Percentiles rank a stretch among this genome's conserved stretches.
Conservation (phyloP, 1,139 yeast species). For the Zhuliangozyma blackwelliae region DNA sequence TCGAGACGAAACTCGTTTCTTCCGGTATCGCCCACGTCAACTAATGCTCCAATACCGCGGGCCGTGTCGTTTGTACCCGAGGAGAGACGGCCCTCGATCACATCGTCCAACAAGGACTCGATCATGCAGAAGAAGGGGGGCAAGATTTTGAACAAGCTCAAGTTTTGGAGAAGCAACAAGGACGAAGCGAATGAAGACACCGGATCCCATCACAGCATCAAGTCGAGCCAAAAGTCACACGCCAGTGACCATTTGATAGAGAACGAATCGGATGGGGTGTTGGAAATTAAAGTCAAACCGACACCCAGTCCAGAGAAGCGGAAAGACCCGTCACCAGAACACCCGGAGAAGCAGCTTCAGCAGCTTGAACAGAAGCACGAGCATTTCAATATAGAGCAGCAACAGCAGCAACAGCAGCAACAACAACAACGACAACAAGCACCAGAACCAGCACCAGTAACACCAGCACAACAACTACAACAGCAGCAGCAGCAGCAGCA, state of each 20-base stretch:
- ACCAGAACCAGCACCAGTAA: background rate
- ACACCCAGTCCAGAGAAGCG: slow-evolving; percentile 4
- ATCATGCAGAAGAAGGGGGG: slow-evolving; percentile 17
- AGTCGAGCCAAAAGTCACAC: slow-evolving; percentile 5
- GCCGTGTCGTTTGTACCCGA: slow-evolving; percentile 35
- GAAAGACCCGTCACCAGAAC: background rate
- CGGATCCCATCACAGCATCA: slow-evolving; percentile 6
- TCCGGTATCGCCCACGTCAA: slow-evolving; percentile 7
- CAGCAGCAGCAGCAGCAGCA: no score
- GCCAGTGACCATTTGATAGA: background rate
- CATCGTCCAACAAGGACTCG: slow-evolving; percentile 11
- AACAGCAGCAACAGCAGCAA: background rate
- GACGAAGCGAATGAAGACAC: slow-evolving; percentile 7
- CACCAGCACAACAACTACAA: no score
- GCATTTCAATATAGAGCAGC: background rate
- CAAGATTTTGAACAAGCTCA: slow-evolving; percentile 31
- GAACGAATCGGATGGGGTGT: slow-evolving; percentile 3
- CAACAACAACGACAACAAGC: background rate
- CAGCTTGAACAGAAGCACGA: background rate
- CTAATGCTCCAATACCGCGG: slow-evolving; percentile 13
- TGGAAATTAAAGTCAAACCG: slow-evolving; percentile 4
- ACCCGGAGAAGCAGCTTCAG: background rate
- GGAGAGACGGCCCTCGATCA: slow-evolving; percentile 16
- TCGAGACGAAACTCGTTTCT: slow-evolving; percentile 6
- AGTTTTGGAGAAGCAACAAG: slow-evolving; percentile 38